Evolutionary conservation across 768 basidiomycete species (phyloP).

Genomic region (Coprinopsis cinerea): DNA sequence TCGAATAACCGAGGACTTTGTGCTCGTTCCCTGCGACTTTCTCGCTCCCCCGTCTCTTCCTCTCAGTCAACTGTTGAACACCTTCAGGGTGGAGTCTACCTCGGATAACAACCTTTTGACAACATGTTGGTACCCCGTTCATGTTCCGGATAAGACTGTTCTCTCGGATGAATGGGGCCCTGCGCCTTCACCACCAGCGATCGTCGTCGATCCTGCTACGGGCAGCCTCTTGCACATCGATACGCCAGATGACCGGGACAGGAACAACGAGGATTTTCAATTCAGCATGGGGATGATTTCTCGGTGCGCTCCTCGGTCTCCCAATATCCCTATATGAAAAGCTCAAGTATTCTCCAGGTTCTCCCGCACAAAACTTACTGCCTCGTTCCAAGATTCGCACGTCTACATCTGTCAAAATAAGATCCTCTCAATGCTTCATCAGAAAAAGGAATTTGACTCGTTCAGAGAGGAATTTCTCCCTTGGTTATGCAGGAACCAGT

Average conservation of each 20-base stretch:
- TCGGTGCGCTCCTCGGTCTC: slow-evolving; percentile 33
- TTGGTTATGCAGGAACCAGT: slow-evolving; percentile 86
- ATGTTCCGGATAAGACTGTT: slow-evolving; percentile 46
- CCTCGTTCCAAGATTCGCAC: slow-evolving; percentile 75
- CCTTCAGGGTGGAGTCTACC: slow-evolving; percentile 69
- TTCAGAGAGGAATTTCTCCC: slow-evolving; percentile 88
- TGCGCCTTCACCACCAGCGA: slow-evolving; percentile 36
- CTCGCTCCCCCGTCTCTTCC: slow-evolving; percentile 72
- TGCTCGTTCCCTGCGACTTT: slow-evolving; percentile 89
- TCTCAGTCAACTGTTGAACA: slow-evolving; percentile 66
- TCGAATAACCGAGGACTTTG: slow-evolving; percentile 79
- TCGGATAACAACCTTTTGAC: slow-evolving; percentile 60
- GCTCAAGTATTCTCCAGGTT: slow-evolving; percentile 50
- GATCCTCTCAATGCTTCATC: slow-evolving; percentile 64
- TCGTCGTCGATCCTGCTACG: slow-evolving; percentile 63
- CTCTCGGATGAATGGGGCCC: slow-evolving; percentile 66
- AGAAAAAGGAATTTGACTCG: slow-evolving; percentile 70
- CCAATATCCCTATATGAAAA: slow-evolving; percentile 6
- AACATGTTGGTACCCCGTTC: slow-evolving; percentile 56
- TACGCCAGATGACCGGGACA: slow-evolving; percentile 61
- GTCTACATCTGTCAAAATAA: slow-evolving; percentile 82
- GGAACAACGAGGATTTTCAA: slow-evolving; percentile 64
- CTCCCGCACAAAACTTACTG: slow-evolving; percentile 63
- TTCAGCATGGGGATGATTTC: slow-evolving; percentile 71
- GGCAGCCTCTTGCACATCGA: slow-evolving; percentile 71